Evolutionary conservation across 2,329 filamentous ascomycete species (phyloP).

Genomic region (Aspergillus aculeatinus): DNA sequence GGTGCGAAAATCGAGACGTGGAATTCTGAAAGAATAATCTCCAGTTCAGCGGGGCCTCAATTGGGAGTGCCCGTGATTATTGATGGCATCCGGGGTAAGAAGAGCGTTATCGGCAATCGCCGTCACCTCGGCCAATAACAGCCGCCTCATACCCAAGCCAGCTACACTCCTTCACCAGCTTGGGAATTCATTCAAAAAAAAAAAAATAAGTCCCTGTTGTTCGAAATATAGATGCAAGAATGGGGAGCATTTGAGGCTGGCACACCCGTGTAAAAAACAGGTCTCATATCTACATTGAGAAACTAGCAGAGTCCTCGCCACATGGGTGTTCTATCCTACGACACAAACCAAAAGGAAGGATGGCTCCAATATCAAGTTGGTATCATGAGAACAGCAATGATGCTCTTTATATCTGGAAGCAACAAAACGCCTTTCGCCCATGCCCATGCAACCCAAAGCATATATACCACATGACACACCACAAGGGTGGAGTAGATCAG

Average conservation of each 20-base stretch:
- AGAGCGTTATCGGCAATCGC: constrained; percentile 10
- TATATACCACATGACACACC: constrained; percentile 19
- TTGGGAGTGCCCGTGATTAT: constrained; percentile 1
- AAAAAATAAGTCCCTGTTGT: background rate
- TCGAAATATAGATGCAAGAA: background rate
- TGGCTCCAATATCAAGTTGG: constrained; percentile 16
- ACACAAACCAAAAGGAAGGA: background rate
- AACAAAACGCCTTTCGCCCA: constrained; percentile 38
- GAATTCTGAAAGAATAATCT: constrained; percentile 3
- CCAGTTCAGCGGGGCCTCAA: background rate
- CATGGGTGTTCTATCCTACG: background rate
- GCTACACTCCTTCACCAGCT: background rate
- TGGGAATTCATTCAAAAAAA: too few relatives aligned
- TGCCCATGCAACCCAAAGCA: constrained; percentile 38
- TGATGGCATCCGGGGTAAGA: constrained; percentile 11
- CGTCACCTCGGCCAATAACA: constrained; percentile 13
- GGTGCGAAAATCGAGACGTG: background rate
- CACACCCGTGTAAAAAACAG: background rate
- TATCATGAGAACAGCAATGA: constrained; percentile 22
- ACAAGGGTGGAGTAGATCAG: constrained; percentile 7
- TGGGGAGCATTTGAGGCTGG: background rate
- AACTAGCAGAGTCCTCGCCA: background rate
- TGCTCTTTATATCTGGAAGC: constrained; percentile 18
- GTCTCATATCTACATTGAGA: background rate
- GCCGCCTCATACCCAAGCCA: constrained; percentile 6